Conservation (phyloP, 1,284 basidiomycete genomes). For the Rhodotorula sp. region DNA sequence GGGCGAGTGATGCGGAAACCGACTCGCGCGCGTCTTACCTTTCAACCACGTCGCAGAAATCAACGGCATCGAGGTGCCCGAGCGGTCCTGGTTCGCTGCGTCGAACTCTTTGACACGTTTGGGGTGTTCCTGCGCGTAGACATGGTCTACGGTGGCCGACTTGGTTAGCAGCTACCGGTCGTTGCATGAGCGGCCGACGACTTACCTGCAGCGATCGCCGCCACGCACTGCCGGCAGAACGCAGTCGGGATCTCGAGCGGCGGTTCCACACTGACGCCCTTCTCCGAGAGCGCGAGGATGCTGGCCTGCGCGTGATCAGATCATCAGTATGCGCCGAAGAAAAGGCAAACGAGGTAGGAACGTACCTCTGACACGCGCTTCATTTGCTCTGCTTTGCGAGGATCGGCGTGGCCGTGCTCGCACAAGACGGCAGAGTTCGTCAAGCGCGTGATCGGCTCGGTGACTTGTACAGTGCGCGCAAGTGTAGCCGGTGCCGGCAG, state of each 20-base stretch:
- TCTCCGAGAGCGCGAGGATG: constrained; percentile 34
- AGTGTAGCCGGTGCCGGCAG: constrained; percentile 3
- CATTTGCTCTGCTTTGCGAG: constrained; percentile 59
- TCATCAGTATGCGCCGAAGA: neutral
- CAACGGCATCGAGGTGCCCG: neutral
- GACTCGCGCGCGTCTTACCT: constrained; percentile 53
- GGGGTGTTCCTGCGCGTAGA: constrained; percentile 67
- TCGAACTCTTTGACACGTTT: constrained; percentile 61
- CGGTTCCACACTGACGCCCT: constrained; percentile 51
- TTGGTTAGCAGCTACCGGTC: neutral
- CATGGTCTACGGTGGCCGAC: constrained; percentile 55
- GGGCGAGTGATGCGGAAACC: no score
- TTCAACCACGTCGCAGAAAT: constrained; percentile 73
- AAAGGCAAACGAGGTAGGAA: neutral
- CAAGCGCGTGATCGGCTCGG: constrained; percentile 19
- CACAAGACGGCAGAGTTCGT: constrained; percentile 58
- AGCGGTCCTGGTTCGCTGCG: constrained; percentile 41
- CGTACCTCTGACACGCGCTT: constrained; percentile 58
- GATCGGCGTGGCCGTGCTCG: constrained; percentile 60
- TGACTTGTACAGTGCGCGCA: no score
- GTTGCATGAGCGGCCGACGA: constrained; percentile 15
- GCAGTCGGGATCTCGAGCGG: constrained; percentile 53
- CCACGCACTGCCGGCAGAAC: constrained; percentile 64
- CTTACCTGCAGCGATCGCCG: constrained; percentile 61
- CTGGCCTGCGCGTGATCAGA: constrained; percentile 48